Percentiles rank a stretch among this genome's conserved stretches.
These are phyloP conservation scores for Cordyceps militaris DNA, from an alignment of 2,329 filamentous ascomycete genomes.

Conservation along the genomic window DNA sequence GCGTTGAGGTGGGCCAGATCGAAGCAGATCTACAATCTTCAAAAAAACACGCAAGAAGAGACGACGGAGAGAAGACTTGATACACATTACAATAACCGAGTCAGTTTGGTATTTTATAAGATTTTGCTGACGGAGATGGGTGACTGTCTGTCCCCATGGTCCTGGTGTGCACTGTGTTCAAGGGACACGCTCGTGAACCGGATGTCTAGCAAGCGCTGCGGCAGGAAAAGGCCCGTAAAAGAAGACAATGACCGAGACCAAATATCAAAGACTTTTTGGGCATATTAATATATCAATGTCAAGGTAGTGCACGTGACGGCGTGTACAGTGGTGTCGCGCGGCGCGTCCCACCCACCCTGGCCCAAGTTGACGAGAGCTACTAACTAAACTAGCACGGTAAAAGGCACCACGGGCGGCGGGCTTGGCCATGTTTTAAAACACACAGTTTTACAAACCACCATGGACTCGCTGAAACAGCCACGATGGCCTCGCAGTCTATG, in stretches of 20 bases:
- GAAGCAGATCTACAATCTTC: background rate
- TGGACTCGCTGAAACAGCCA: background rate
- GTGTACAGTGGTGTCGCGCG: conserved; percentile 9
- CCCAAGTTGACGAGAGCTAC: background rate
- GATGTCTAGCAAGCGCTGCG: too few relatives aligned
- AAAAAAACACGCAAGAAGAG: background rate
- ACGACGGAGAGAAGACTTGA: too few relatives aligned
- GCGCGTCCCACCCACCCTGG: conserved; percentile 4
- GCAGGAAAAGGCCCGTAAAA: too few relatives aligned
- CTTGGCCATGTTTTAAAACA: background rate
- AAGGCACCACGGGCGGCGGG: background rate
- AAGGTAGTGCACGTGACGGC: background rate
- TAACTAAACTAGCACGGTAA: background rate
- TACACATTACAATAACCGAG: too few relatives aligned
- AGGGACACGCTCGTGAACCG: too few relatives aligned
- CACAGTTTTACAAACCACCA: background rate
- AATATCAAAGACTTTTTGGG: too few relatives aligned
- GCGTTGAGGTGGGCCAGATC: background rate
- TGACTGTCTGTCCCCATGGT: too few relatives aligned
- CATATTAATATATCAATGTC: too few relatives aligned
- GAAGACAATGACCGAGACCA: too few relatives aligned
- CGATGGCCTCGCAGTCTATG: conserved; percentile 2
- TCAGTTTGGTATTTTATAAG: too few relatives aligned
- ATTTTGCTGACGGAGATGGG: too few relatives aligned
- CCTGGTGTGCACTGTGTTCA: too few relatives aligned